Evolutionary conservation across 208 protist genomes (phyloP), one percentile per base, ranked within the genome.

Genomic region (Entamoeba invadens): DNA sequence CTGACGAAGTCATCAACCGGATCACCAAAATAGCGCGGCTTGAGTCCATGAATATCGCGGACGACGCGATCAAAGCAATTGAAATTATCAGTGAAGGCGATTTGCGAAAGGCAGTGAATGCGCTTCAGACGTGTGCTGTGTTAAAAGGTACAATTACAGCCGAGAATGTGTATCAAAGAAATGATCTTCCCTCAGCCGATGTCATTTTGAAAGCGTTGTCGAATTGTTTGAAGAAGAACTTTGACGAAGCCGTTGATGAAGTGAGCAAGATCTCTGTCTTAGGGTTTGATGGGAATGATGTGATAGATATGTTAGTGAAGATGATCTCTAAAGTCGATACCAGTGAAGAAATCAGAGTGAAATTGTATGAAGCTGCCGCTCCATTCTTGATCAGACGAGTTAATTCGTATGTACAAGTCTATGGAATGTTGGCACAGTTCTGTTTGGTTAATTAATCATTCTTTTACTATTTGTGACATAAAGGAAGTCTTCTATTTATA

Each of bases 151-250:
- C 97, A 5, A 97, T 99, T 4, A 98, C 97, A 93, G 96, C 96
- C 1, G 98, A 99, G n/a, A 99, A 99, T 95, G 98, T 99, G 8
- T 99, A 98, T 93, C 99, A 99, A 95, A 98, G 98, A 1, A 99
- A 98, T 95, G 98, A 99, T 94, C 98, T 99, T 94, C 98, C 98
- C 31, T 87, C 57, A 87, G 57, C 57, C 8, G 57, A 87, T 87
- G 38, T 35, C 12, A 87, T 87, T n/a, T 42, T 87, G 8, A 18
- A 87, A n/a, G 57, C 57, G 8, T 42, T 87, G 31, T 35, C 31
- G 18, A 42, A 42, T 35, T 87, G 57, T 87, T 31, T 87, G 6
- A 87, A 87, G 14, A 87, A 87, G 38, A 35, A 87, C 1, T 87
- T 35, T 87, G 57, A 87, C 38, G 0, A 8, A 2, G 57, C 57